Evolutionary conservation across 805 yeast species (phyloP), one percentile per base, ranked within the genome.

Genomic region (Suhomyces sp.): DNA sequence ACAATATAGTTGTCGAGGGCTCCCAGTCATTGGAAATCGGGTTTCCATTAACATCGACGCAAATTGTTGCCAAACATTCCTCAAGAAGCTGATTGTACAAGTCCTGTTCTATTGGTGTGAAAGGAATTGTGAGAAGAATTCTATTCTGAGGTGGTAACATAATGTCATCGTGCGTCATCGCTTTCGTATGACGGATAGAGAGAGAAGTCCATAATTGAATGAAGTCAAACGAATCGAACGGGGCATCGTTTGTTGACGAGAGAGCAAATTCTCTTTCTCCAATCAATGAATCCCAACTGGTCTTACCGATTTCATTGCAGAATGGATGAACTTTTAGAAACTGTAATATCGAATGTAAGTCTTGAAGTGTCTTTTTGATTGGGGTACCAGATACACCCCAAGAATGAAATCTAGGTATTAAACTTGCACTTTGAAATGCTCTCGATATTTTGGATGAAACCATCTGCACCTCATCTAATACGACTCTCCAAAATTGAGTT

Each of bases 361-460:
- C 96, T 20, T 68, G 56, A 26, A 84, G 59, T 25, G 77, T 71
- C 42, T 74, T 75, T 44, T 81, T 79, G 11, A 88, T 82, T 0
- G 97, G 95, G 0, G 98, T 93, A 5, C 98, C 98, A 1, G 96
- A 86, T 0, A 90, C 96, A 11, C 95, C 97, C 98, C 98, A 93
- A 0, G 96, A 79, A 60, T 93, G 97, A 29, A 78, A 75, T 34
- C 96, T 69, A 4, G 96, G 91, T 17, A 93, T 76, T 23, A 85
- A 63, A 2, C 84, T 68, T 0, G 96, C 88, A 38, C 88, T 85
- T 38, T 76, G 79, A 14, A 95, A 88, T 2, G 93, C 87, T 34
- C 84, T 76, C 0, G 91, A 76, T 3, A 78, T 70, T 15, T 81
- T 81, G 3, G 76, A 72, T 6, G 87, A 79, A 3, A 93, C 83